Base-by-base conservation (phyloP, 2,329 filamentous ascomycete species). In the Myriosclerotinia curreyana region DNA sequence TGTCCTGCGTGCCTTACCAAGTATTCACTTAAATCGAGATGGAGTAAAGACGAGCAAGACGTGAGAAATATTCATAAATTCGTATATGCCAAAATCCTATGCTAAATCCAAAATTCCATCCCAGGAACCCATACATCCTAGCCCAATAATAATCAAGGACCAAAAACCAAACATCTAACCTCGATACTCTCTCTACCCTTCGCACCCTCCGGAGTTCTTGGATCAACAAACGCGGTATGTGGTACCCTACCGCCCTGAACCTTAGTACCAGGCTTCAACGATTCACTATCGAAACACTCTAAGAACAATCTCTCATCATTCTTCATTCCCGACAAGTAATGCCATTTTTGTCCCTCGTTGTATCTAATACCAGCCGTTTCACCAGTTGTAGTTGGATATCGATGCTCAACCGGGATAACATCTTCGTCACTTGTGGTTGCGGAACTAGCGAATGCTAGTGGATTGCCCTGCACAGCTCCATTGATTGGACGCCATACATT, bases 121-220 rank as follows among this genome's bases (percentile, higher is more conserved):
- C n/a, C 20, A n/a, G 17, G 17, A 36, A 2, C 14, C 55, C 48
- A 20, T 36, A 48, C 25, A n/a, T 14, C 28, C 20, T 17, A 25
- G 9, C 12, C 44, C 42, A 25, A 58, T 12, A 1, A 36, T 25
- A 12, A 28, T 48, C 42, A 74, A 60, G 71, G 72, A 17, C 89
- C 90, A 81, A 96, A 96, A 0, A 96, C 89, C 75, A 96, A 79
- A 44, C 90, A 87, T 70, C 93, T 83, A 20, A 96, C 90, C 76
- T 97, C 93, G 74, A 97, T 96, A 74, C 92, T 96, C 80, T 96
- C 90, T 69, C 92, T 82, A 0, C 83, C 84, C 68, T 86, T 85
- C 5, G 89, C 91, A 53, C 87, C 89, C 22, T 81, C 77, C 3
- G 86, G 83, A 0, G 89, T 91, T 66, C 87, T 79, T 2, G 90